phyloP scores from a whole-genome alignment of 1,284 basidiomycete genomes.

The Rhodotorula glutinis region DNA sequence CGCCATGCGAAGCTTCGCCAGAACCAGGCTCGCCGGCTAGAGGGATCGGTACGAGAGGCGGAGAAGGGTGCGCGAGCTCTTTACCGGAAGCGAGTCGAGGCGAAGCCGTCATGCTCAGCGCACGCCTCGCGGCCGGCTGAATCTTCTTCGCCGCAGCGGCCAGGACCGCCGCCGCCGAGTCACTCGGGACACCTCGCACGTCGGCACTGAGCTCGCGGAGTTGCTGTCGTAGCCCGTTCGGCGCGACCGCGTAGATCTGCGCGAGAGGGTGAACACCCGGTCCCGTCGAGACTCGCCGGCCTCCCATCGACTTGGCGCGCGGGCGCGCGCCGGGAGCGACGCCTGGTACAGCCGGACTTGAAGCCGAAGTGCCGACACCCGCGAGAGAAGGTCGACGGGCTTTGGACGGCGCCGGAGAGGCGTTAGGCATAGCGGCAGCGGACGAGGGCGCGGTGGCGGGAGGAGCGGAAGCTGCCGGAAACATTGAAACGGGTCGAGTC shows the following conservation, averaged over 20 bases:
- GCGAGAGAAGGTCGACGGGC: not conserved
- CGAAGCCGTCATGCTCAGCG: conserved; percentile 1
- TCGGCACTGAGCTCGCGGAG: conserved; percentile 1
- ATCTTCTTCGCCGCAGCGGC: conserved; percentile 8
- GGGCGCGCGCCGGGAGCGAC: not conserved
- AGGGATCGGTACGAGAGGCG: conserved; percentile 15
- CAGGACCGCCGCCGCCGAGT: not conserved
- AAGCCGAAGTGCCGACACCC: not conserved
- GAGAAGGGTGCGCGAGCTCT: conserved; percentile 3
- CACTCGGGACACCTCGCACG: conserved; percentile 12
- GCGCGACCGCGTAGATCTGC: conserved; percentile 3
- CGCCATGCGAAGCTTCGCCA: not conserved
- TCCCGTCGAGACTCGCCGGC: conserved; percentile 10
- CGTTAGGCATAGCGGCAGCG: no score
- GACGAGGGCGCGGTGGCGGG: no score
- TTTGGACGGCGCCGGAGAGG: not conserved
- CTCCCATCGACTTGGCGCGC: not conserved
- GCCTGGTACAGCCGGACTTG: conserved; percentile 1
- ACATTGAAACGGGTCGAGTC: no score
- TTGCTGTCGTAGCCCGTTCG: not conserved
- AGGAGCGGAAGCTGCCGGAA: no score
- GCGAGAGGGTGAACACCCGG: conserved; percentile 24
- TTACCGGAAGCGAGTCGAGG: not conserved
- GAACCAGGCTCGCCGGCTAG: not conserved
- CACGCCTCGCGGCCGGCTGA: not conserved